These are phyloP conservation scores for Dendrobium chrysotoxum DNA, from an alignment of 106 monocot species.

Conservation along the genomic window DNA sequence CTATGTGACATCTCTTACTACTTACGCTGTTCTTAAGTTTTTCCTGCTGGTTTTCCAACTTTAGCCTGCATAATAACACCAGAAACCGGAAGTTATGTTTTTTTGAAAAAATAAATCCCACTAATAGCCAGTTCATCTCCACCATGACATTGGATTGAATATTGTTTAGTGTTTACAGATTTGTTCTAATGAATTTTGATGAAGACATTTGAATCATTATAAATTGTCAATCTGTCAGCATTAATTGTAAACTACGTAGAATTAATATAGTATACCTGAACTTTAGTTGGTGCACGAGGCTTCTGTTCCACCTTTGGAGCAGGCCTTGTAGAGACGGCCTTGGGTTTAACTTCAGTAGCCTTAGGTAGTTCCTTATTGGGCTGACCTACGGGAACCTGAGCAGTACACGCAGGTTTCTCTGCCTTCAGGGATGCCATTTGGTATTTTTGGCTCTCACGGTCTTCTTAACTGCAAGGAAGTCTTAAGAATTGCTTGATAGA, in stretches of 20 bases:
- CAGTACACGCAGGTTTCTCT: neutral
- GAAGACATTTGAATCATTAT: no score
- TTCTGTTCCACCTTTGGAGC: neutral
- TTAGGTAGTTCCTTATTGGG: neutral
- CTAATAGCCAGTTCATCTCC: neutral
- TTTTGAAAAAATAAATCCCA: neutral
- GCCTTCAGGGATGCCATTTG: conserved; percentile 2
- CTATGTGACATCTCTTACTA: neutral
- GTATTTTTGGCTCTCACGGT: neutral
- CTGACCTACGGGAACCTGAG: neutral
- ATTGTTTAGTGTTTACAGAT: neutral
- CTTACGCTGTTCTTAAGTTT: neutral
- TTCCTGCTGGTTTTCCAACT: conserved; percentile 1
- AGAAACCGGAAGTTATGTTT: neutral
- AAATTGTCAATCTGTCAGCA: no score
- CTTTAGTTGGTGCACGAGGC: conserved; percentile 1
- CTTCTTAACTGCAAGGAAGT: neutral
- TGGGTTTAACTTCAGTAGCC: neutral
- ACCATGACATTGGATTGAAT: neutral
- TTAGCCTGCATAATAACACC: neutral
- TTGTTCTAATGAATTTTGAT: neutral
- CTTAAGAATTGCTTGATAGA: neutral
- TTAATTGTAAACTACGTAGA: neutral
- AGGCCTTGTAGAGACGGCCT: neutral
- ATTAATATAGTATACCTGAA: neutral